phyloP scores from a whole-genome alignment of 305 asterid species.

The Fraxinus ornus region DNA sequence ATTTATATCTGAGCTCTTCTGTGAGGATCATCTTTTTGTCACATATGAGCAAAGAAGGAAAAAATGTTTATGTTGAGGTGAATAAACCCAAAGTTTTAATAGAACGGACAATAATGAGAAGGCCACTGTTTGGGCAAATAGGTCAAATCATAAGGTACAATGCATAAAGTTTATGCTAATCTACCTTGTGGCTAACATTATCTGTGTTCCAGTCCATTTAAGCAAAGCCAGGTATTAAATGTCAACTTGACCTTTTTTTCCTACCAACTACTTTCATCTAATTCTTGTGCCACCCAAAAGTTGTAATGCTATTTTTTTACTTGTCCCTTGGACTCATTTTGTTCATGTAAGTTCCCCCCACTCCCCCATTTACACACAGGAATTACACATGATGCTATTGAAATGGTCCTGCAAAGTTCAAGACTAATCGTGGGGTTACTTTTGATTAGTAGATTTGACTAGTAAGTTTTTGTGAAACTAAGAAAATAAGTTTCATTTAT shows the following conservation, averaged over 20 bases:
- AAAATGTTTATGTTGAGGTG: background rate
- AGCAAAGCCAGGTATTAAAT: slow-evolving; percentile 35
- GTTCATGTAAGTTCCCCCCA: background rate
- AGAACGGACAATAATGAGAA: slow-evolving; percentile 23
- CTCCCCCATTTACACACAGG: background rate
- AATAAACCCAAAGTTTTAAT: slow-evolving; percentile 17
- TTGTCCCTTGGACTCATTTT: slow-evolving; percentile 8
- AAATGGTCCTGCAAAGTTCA: background rate
- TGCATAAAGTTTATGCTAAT: slow-evolving; percentile 28
- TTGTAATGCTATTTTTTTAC: slow-evolving; percentile 24
- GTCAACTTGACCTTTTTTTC: slow-evolving; percentile 30
- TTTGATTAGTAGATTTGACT: background rate
- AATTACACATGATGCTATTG: background rate
- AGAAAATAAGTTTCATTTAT: slow-evolving; percentile 4
- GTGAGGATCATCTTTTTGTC: slow-evolving; percentile 28
- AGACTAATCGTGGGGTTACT: background rate
- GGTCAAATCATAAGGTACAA: slow-evolving; percentile 26
- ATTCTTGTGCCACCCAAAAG: slow-evolving; percentile 19
- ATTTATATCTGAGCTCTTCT: slow-evolving; percentile 4
- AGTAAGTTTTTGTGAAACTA: slow-evolving; percentile 1
- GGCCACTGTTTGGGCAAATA: slow-evolving; percentile 28
- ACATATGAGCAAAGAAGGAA: slow-evolving; percentile 7
- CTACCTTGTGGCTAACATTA: slow-evolving; percentile 27
- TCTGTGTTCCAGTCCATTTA: slow-evolving; percentile 38
- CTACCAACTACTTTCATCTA: slow-evolving; percentile 7